Percentiles rank a stretch among this genome's conserved stretches.
These are phyloP conservation scores for Quercus phellos DNA, from an alignment of 331 rosid genomes.

Conservation along the genomic window DNA sequence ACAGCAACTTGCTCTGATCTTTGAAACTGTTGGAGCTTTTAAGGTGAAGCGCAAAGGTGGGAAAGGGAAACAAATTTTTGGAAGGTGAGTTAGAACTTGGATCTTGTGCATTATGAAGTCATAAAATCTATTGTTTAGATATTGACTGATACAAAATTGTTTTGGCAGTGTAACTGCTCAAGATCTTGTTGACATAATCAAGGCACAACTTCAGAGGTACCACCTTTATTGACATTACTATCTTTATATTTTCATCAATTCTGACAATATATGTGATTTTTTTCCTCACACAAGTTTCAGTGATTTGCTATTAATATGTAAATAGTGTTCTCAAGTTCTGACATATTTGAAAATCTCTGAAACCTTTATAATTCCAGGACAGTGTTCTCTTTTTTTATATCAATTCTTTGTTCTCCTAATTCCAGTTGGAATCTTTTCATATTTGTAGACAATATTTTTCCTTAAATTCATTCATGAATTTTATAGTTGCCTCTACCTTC, in stretches of 20 bases:
- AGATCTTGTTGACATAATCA: constrained; percentile 96
- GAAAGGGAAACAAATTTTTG: constrained; percentile 91
- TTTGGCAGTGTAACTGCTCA: constrained; percentile 80
- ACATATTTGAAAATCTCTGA: not conserved
- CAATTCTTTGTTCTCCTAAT: not conserved
- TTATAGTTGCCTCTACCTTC: not conserved
- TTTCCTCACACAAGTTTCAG: not conserved
- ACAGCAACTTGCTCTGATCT: constrained; percentile 72
- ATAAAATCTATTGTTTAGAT: not conserved
- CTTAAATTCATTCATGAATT: not conserved
- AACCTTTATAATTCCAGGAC: not conserved
- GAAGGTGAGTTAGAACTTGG: constrained; percentile 44
- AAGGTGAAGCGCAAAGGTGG: constrained; percentile 98
- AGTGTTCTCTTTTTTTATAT: not conserved
- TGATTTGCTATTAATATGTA: not conserved
- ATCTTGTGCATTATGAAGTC: constrained; percentile 5
- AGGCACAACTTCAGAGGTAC: constrained; percentile 93
- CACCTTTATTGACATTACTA: not conserved
- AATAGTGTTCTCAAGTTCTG: not conserved
- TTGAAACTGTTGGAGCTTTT: constrained; percentile 89
- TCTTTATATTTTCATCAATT: not conserved
- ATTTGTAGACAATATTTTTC: not conserved
- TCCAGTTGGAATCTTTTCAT: not conserved
- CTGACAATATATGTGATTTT: not conserved
- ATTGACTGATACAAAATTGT: constrained; percentile 23